These are phyloP conservation scores for Eimeria maxima DNA, from an alignment of 169 alveolate species.

Conservation along the genomic window DNA sequence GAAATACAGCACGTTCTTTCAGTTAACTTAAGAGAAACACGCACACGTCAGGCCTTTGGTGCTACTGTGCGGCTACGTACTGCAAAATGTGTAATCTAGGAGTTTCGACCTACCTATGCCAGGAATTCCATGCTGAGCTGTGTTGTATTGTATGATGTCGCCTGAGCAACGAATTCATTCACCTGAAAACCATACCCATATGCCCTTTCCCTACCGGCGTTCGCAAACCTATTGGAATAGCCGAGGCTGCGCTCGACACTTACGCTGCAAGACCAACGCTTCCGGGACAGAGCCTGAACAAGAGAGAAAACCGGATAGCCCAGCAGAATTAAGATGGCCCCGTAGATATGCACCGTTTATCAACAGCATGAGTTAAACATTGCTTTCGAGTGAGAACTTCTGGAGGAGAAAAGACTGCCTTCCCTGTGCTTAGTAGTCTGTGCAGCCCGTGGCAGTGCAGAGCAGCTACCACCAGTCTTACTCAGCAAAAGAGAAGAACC, in stretches of 20 bases:
- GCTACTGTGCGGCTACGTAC: background rate
- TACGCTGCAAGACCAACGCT: constrained; percentile 66
- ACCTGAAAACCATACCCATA: background rate
- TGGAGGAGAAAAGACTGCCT: background rate
- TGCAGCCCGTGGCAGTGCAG: background rate
- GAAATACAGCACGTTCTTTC: background rate
- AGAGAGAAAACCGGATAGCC: background rate
- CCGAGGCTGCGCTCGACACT: background rate
- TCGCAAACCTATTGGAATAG: background rate
- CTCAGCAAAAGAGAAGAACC: constrained; percentile 42
- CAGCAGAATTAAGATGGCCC: background rate
- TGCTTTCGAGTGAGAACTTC: background rate
- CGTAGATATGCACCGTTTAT: background rate
- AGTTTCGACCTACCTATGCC: background rate
- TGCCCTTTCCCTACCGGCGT: background rate
- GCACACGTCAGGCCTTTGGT: background rate
- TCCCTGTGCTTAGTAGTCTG: background rate
- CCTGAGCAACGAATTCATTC: constrained; percentile 3
- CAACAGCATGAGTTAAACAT: background rate
- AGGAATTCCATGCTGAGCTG: constrained; percentile 6
- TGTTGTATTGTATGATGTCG: constrained; percentile 59
- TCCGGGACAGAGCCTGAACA: constrained; percentile 66
- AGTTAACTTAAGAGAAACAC: background rate
- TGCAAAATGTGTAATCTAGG: background rate
- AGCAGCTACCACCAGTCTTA: background rate